These are phyloP conservation scores for Brassica nigra DNA, from an alignment of 345 rosid species.

Conservation along the genomic window DNA sequence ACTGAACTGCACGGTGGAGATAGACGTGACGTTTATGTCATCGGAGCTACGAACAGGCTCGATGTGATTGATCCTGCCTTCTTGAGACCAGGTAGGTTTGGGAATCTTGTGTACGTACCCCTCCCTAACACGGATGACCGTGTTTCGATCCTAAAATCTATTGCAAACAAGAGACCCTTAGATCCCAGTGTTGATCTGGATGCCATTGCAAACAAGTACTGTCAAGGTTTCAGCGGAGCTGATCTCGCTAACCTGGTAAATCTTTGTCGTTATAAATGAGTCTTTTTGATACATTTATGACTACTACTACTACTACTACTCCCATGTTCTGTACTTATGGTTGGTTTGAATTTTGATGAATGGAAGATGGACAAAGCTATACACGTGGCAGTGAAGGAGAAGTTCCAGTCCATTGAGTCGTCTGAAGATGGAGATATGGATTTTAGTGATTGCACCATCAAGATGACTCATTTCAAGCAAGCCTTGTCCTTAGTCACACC, in stretches of 20 bases:
- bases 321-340: constrained; percentile 8
- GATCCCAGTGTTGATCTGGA: constrained; percentile 73
- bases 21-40: constrained; percentile 69
- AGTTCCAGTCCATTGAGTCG: constrained; percentile 23
- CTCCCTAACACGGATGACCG: constrained; percentile 81
- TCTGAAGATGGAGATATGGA: constrained; percentile 23
- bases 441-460: constrained; percentile 46
- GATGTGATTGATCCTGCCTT: constrained; percentile 40
- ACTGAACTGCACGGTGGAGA: constrained; percentile 89
- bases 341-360: background rate
- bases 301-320: background rate
- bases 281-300: background rate
- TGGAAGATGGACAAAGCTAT: constrained; percentile 72
- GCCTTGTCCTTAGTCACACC: constrained; percentile 61
- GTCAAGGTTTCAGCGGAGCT: constrained; percentile 83
- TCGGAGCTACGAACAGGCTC: constrained; percentile 97
- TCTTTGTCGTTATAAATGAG: background rate
- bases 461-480: constrained; percentile 58
- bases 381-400: constrained; percentile 66
- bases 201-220: constrained; percentile 61
- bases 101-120: constrained; percentile 49
- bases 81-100: background rate
- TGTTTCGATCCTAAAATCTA: constrained; percentile 75
- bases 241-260: constrained; percentile 84
- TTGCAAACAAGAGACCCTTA: constrained; percentile 73